Percentiles rank a stretch among this genome's conserved stretches.
Conservation (phyloP, 352 stramenopile species). For the Thalassiosira hispida region DNA sequence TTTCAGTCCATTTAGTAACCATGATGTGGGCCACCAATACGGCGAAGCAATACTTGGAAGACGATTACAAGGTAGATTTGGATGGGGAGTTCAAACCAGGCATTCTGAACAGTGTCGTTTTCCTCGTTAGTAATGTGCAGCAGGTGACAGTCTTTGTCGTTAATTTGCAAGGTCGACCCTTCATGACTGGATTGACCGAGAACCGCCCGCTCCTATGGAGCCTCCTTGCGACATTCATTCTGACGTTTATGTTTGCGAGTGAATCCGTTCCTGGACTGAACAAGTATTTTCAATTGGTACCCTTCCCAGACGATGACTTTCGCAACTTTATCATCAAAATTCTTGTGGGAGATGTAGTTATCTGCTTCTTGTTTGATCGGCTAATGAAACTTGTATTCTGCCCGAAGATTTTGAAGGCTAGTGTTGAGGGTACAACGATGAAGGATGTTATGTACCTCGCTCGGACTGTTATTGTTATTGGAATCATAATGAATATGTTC, state of each 20-base stretch:
- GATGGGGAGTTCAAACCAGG: constrained; percentile 83
- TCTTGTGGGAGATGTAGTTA: constrained; percentile 78
- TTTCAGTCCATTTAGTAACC: constrained; percentile 93
- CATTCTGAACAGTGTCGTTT: constrained; percentile 98
- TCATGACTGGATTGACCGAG: constrained; percentile 99
- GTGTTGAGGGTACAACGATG: constrained; percentile 83
- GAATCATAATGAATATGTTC: constrained; percentile 75
- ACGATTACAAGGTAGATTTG: constrained; percentile 85
- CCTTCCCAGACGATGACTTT: constrained; percentile 87
- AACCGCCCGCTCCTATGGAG: constrained; percentile 95
- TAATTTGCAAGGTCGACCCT: constrained; percentile 99
- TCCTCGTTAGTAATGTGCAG: constrained; percentile 90
- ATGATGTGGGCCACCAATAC: constrained; percentile 90
- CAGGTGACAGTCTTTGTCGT: constrained; percentile 97
- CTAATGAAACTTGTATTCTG: constrained; percentile 88
- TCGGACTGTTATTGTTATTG: constrained; percentile 72
- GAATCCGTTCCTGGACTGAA: constrained; percentile 86
- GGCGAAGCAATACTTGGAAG: constrained; percentile 84
- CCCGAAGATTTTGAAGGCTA: constrained; percentile 82
- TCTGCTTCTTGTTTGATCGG: constrained; percentile 84
- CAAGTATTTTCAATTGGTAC: constrained; percentile 88
- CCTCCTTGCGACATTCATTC: constrained; percentile 88
- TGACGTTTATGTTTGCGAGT: constrained; percentile 88
- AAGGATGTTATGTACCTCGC: constrained; percentile 82
- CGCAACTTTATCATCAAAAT: constrained; percentile 85